Percentiles rank a stretch among this genome's conserved stretches.
phyloP scores from a whole-genome alignment of 2,329 filamentous ascomycete genomes.

The Esteya vermicola region DNA sequence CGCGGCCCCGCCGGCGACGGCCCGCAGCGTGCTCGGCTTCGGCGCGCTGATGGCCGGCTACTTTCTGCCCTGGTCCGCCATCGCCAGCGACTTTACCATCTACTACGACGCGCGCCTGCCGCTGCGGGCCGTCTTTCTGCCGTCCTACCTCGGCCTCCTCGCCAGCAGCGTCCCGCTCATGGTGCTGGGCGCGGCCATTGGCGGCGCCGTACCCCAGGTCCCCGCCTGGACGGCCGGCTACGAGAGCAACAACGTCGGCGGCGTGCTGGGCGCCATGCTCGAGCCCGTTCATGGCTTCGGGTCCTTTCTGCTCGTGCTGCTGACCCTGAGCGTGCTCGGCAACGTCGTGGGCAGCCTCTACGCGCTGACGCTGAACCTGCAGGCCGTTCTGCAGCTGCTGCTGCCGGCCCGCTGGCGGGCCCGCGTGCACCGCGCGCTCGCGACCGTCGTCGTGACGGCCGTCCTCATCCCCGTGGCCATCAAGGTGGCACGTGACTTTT shows the following conservation, averaged over 20 bases:
- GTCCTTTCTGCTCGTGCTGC: slow-evolving; percentile 44
- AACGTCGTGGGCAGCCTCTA: slow-evolving; percentile 48
- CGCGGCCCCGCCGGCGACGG: slow-evolving; percentile 16
- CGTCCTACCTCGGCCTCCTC: slow-evolving; percentile 40
- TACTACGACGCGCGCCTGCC: slow-evolving; percentile 43
- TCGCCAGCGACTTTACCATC: slow-evolving; percentile 46
- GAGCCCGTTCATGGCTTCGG: slow-evolving; percentile 43
- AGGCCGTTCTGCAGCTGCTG: slow-evolving; percentile 45
- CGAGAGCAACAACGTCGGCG: slow-evolving; percentile 36
- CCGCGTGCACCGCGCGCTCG: slow-evolving; percentile 25
- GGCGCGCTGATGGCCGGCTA: slow-evolving; percentile 48
- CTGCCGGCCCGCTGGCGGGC: no score
- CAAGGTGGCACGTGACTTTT: slow-evolving; percentile 23
- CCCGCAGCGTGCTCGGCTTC: slow-evolving; percentile 30
- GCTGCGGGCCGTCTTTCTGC: slow-evolving; percentile 28
- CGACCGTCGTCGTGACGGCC: slow-evolving; percentile 22
- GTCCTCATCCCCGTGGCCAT: slow-evolving; percentile 27
- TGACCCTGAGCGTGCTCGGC: slow-evolving; percentile 42
- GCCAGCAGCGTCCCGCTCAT: slow-evolving; percentile 44
- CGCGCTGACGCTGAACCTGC: slow-evolving; percentile 44
- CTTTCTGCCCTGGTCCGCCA: slow-evolving; percentile 46
- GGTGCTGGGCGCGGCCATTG: slow-evolving; percentile 50
- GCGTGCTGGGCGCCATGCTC: slow-evolving; percentile 46
- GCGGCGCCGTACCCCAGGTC: slow-evolving; percentile 39
- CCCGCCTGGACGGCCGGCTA: slow-evolving; percentile 39